These are phyloP conservation scores for Fereydounia khargensis DNA, from an alignment of 1,284 basidiomycete species.

Conservation along the genomic window DNA sequence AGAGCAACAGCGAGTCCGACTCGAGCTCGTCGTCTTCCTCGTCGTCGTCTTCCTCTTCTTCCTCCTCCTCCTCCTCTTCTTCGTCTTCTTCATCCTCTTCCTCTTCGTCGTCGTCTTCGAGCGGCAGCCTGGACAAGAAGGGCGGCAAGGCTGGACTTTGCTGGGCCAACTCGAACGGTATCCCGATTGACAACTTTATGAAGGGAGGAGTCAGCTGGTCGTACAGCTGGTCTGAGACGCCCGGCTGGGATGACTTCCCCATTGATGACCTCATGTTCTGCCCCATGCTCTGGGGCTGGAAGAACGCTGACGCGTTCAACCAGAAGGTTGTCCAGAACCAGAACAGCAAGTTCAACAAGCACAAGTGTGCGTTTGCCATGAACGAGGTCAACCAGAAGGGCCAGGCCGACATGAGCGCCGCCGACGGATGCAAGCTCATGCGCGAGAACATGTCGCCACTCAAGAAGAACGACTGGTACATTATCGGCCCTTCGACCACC, in stretches of 20 bases:
- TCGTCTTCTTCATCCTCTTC: constrained; percentile 14
- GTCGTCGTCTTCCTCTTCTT: too few relatives aligned
- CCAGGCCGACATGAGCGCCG: constrained; percentile 38
- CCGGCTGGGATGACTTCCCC: constrained; percentile 31
- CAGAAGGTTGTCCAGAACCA: constrained; percentile 33
- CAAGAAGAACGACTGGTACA: constrained; percentile 43
- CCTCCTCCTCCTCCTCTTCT: constrained; percentile 1
- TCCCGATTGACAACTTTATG: constrained; percentile 38
- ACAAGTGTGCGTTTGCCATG: constrained; percentile 47
- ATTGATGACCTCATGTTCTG: constrained; percentile 43
- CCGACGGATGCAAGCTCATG: constrained; percentile 36
- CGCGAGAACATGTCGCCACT: constrained; percentile 39
- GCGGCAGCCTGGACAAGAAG: constrained; percentile 5
- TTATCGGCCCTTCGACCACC: constrained; percentile 45
- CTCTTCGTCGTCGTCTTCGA: constrained; percentile 9
- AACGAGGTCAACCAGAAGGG: constrained; percentile 49
- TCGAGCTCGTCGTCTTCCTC: too few relatives aligned
- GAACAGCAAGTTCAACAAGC: constrained; percentile 30
- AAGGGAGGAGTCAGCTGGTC: constrained; percentile 39
- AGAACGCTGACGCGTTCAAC: constrained; percentile 31
- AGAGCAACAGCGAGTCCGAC: constrained; percentile 1
- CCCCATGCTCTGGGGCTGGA: constrained; percentile 50
- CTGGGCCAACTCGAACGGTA: constrained; percentile 41
- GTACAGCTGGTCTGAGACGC: constrained; percentile 41
- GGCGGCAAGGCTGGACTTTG: constrained; percentile 42